A percentile compares a stretch with the other conserved stretches of the same genome.
phyloP scores from a whole-genome alignment of 257 asterid genomes.

The Nyctanthes arbortristis region DNA sequence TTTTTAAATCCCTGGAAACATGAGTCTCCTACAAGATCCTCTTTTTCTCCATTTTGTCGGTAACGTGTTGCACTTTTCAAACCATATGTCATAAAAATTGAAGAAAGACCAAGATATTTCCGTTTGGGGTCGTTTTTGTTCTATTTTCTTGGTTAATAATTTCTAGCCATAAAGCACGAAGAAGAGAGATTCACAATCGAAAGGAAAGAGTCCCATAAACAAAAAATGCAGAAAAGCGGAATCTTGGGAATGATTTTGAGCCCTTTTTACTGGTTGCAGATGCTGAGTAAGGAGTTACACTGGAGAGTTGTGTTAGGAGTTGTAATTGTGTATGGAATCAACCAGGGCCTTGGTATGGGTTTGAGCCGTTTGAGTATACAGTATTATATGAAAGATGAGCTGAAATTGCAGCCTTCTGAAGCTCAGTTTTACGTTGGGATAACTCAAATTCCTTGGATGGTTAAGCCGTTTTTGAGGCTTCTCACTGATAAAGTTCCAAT shows the following conservation, averaged over 20 bases:
- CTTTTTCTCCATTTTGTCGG: background rate
- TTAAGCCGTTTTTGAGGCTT: conserved; percentile 89
- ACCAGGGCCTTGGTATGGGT: conserved; percentile 81
- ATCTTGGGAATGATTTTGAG: conserved; percentile 28
- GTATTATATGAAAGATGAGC: conserved; percentile 90
- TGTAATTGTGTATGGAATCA: conserved; percentile 77
- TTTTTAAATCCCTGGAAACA: too few relatives aligned
- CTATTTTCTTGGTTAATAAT: background rate
- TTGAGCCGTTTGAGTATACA: conserved; percentile 67
- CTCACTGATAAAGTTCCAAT: conserved; percentile 84
- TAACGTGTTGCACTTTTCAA: background rate
- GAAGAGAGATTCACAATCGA: conserved; percentile 36
- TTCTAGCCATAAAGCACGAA: conserved; percentile 16
- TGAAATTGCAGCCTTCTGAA: conserved; percentile 87
- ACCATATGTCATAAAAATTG: background rate
- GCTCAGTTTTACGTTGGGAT: conserved; percentile 84
- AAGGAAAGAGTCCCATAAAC: conserved; percentile 26
- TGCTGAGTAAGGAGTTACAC: conserved; percentile 64
- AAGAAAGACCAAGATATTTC: conserved; percentile 24
- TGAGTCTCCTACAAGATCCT: background rate
- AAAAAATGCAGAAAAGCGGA: conserved; percentile 22
- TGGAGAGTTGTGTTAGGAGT: conserved; percentile 91
- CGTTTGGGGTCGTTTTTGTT: conserved; percentile 16
- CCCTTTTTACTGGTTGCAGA: conserved; percentile 57
- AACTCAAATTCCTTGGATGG: conserved; percentile 78